A percentile compares a stretch with the other conserved stretches of the same genome.
These are phyloP conservation scores for Cyclotella baltica DNA, from an alignment of 108 stramenopile genomes.

Conservation along the genomic window DNA sequence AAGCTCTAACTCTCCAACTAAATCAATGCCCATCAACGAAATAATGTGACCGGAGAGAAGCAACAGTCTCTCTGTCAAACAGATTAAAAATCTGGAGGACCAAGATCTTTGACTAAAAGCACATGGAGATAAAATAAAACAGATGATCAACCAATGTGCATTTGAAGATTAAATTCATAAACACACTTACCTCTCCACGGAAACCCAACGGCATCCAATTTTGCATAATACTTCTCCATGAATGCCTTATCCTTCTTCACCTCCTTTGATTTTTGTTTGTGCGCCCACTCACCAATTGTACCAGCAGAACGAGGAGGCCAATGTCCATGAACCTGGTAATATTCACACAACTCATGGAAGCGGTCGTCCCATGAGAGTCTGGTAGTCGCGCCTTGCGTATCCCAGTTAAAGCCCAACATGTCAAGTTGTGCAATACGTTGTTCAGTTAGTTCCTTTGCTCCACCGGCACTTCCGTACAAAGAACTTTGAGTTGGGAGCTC, in stretches of 20 bases:
- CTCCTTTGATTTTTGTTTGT: conserved; percentile 3
- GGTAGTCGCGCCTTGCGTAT: no score
- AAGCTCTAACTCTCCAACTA: no score
- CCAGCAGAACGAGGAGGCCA: conserved; percentile 5
- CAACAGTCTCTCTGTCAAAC: no score
- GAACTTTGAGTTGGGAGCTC: background rate
- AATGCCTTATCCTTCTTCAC: conserved; percentile 7
- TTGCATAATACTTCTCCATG: conserved; percentile 16
- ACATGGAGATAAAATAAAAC: no score
- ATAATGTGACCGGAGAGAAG: no score
- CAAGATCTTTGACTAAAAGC: no score
- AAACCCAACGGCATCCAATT: conserved; percentile 4
- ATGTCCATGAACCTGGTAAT: background rate
- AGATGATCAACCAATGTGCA: background rate
- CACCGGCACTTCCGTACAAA: background rate
- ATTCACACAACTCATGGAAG: conserved; percentile 1
- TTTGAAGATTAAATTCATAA: background rate
- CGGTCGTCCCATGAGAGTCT: conserved; percentile 6
- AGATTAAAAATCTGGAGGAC: no score
- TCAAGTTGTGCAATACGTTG: conserved; percentile 4
- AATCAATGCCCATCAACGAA: no score
- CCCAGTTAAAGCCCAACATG: background rate
- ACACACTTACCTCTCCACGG: background rate
- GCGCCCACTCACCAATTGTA: conserved; percentile 7
- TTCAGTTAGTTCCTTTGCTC: background rate